Evolutionary conservation across 441 rosid genomes (phyloP).

Genomic region (Manihot esculenta): DNA sequence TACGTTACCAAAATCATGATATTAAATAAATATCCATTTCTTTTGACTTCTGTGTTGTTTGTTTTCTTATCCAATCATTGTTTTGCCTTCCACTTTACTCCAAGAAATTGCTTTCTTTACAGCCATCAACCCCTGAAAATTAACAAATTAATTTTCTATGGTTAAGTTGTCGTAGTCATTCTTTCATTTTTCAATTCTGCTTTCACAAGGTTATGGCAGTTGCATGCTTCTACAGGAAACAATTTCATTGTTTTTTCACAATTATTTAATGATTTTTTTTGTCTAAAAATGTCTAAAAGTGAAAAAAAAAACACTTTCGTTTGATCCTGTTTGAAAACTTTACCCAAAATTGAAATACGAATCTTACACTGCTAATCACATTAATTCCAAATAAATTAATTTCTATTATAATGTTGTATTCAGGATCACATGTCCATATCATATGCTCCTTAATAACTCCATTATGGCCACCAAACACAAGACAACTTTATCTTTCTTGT

Average conservation of each 20-base stretch:
- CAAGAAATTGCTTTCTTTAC: constrained; percentile 14
- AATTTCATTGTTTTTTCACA: no score
- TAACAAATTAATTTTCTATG: background rate
- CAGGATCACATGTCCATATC: no score
- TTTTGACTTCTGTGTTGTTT: background rate
- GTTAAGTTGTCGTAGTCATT: constrained; percentile 20
- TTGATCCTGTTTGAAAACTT: no score
- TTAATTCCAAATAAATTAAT: no score
- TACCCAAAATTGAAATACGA: no score
- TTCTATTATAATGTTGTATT: no score
- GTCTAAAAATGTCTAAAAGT: no score
- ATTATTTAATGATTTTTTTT: no score
- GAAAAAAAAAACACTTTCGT: no score
- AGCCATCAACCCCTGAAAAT: background rate
- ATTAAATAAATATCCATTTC: background rate
- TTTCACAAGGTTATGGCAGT: background rate
- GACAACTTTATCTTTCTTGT: constrained; percentile 20
- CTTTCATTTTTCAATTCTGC: constrained; percentile 3
- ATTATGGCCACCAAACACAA: constrained; percentile 14
- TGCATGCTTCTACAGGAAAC: background rate
- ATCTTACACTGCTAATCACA: no score
- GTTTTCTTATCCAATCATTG: background rate
- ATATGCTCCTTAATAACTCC: background rate
- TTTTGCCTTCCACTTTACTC: constrained; percentile 25
- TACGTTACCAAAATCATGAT: constrained; percentile 9